Evolutionary conservation across 2,329 filamentous ascomycete genomes (phyloP).

Genomic region (Davidsoniella virescens): DNA sequence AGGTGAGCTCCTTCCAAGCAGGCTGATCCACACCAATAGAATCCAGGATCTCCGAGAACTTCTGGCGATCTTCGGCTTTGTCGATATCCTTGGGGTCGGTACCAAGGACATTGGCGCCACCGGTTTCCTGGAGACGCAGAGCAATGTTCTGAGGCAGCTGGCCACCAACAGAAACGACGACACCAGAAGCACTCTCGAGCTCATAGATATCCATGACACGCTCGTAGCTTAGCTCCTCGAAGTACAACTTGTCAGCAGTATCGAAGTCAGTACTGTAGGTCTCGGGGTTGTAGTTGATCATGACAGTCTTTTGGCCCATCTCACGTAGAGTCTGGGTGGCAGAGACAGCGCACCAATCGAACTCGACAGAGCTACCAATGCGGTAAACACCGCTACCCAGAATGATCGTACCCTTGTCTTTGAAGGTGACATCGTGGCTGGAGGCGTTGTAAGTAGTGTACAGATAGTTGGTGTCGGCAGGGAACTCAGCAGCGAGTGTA

Average conservation of each 20-base stretch:
- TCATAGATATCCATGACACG: constrained; percentile 99
- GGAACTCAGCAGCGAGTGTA: constrained; percentile 91
- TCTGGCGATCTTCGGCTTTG: constrained; percentile 94
- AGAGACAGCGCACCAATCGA: constrained; percentile 95
- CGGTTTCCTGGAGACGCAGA: constrained; percentile 77
- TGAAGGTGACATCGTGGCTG: constrained; percentile 81
- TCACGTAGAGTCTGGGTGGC: constrained; percentile 66
- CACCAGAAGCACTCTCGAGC: constrained; percentile 66
- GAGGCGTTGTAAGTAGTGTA: constrained; percentile 97
- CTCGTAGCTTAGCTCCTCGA: constrained; percentile 92
- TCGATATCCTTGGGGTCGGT: constrained; percentile 91
- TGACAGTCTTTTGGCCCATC: constrained; percentile 91
- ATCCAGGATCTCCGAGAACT: constrained; percentile 94
- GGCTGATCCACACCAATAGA: constrained; percentile 95
- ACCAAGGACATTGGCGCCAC: constrained; percentile 77
- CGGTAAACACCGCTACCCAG: constrained; percentile 93
- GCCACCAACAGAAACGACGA: constrained; percentile 90
- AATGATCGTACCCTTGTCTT: constrained; percentile 79
- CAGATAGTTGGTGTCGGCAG: constrained; percentile 84
- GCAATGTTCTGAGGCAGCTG: constrained; percentile 97
- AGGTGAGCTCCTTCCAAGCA: constrained; percentile 93
- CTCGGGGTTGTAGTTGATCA: constrained; percentile 89
- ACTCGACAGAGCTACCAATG: constrained; percentile 94
- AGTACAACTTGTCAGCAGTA: constrained; percentile 80
- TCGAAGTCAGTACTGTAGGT: constrained; percentile 77